Percentiles rank a stretch among this genome's conserved stretches.
These are phyloP conservation scores for Elsinoe arachidis DNA, from an alignment of 2,329 filamentous ascomycete genomes.

Conservation along the genomic window DNA sequence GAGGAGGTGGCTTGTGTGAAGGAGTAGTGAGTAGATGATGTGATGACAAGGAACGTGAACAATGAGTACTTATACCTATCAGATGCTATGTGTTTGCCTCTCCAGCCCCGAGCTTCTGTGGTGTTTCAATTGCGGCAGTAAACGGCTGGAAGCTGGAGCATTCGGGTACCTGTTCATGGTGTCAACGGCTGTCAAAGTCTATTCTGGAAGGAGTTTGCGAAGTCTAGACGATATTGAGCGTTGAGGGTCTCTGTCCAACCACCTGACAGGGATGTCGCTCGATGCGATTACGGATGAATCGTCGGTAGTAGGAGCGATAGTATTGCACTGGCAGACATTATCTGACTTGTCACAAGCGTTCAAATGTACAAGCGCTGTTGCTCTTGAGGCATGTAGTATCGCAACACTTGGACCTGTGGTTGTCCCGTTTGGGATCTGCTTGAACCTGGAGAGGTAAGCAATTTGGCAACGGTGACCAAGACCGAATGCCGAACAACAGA, in stretches of 20 bases:
- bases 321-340: no score
- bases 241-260: not conserved
- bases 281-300: not conserved
- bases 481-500: not conserved
- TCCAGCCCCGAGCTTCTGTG: not conserved
- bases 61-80: not conserved
- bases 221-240: not conserved
- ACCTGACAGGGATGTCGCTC: not conserved
- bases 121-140: not conserved
- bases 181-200: slow-evolving; percentile 9
- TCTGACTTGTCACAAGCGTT: no score
- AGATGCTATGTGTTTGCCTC: not conserved
- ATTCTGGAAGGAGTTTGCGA: not conserved
- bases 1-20: not conserved
- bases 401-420: not conserved
- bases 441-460: slow-evolving; percentile 4
- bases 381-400: not conserved
- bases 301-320: not conserved
- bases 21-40: not conserved
- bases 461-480: not conserved
- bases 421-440: slow-evolving; percentile 1
- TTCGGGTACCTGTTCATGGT: slow-evolving; percentile 2
- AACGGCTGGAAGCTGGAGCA: not conserved
- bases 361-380: not conserved
- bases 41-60: not conserved